Evolutionary conservation across 768 basidiomycete genomes (phyloP).

Genomic region (Cystobasidium onofrii): DNA sequence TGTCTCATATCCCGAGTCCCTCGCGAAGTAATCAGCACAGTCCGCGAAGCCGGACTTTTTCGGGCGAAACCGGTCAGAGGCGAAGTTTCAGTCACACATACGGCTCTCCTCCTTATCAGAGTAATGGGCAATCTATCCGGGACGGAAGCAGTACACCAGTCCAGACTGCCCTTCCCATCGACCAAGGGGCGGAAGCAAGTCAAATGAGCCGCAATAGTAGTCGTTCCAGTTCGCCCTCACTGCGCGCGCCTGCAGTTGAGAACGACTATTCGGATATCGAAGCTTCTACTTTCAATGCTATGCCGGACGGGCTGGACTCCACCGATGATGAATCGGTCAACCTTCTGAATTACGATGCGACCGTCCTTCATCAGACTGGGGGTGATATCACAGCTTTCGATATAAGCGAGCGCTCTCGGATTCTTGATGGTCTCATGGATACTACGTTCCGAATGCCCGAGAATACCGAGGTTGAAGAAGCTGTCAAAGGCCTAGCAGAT

Average conservation of each 20-base stretch:
- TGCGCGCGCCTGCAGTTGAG: neutral
- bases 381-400: neutral
- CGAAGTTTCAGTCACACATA: neutral
- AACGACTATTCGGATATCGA: neutral
- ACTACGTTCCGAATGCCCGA: neutral
- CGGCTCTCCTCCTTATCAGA: neutral
- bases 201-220: neutral
- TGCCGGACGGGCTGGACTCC: conserved; percentile 12
- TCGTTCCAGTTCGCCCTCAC: neutral
- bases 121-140: neutral
- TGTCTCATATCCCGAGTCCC: neutral
- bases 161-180: neutral
- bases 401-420: neutral
- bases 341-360: neutral
- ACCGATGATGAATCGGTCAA: conserved; percentile 20
- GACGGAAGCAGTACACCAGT: neutral
- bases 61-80: neutral
- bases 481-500: conserved; percentile 72
- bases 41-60: neutral
- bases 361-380: neutral
- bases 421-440: conserved; percentile 30
- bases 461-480: conserved; percentile 66
- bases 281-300: conserved; percentile 20
- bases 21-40: neutral
- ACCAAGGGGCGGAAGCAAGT: neutral